These are phyloP conservation scores for Thamnidium elegans DNA, from an alignment of 192 early-diverging fungal genomes.

Conservation along the genomic window DNA sequence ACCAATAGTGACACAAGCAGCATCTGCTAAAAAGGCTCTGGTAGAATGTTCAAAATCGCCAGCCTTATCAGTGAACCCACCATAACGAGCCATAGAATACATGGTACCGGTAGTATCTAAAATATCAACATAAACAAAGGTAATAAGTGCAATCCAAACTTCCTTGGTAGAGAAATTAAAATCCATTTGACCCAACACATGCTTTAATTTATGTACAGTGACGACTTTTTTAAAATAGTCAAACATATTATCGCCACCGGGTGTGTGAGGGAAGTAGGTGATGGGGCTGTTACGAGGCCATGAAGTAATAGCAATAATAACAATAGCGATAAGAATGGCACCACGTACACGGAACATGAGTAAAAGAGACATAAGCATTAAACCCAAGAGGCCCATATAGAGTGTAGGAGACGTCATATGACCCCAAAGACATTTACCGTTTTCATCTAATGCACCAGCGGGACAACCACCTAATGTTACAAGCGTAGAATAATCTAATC, in stretches of 20 bases:
- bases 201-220: constrained; percentile 18
- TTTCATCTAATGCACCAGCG: constrained; percentile 47
- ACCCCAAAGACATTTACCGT: constrained; percentile 55
- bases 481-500: constrained; percentile 57
- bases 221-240: constrained; percentile 69
- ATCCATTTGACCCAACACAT: constrained; percentile 55
- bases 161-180: constrained; percentile 57
- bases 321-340: constrained; percentile 66
- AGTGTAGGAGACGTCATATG: constrained; percentile 60
- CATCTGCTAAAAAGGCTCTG: constrained; percentile 71
- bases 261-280: constrained; percentile 74
- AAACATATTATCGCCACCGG: constrained; percentile 57
- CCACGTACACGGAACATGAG: constrained; percentile 65
- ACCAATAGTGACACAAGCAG: constrained; percentile 59
- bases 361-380: constrained; percentile 63
- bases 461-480: constrained; percentile 70
- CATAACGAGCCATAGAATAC: constrained; percentile 82
- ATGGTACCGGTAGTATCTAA: constrained; percentile 83
- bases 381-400: constrained; percentile 51
- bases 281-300: constrained; percentile 69
- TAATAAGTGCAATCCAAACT: constrained; percentile 78
- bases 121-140: constrained; percentile 82
- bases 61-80: constrained; percentile 70
- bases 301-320: constrained; percentile 68
- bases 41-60: constrained; percentile 78